Conservation (phyloP, 208 protist genomes). For the Angomonas deanei region DNA sequence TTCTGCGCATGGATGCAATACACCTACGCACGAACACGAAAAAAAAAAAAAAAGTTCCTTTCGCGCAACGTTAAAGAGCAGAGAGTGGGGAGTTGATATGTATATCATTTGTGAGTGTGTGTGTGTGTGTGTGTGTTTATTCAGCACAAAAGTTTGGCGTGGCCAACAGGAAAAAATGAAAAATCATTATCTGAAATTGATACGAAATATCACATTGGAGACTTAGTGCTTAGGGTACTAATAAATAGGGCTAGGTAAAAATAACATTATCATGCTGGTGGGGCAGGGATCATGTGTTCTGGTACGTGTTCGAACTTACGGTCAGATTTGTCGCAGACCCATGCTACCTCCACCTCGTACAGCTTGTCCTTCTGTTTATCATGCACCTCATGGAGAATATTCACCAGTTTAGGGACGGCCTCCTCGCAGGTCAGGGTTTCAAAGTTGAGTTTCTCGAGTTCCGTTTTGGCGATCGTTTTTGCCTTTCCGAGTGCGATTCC, state of each 20-base stretch:
- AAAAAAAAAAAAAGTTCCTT: constrained; percentile 8
- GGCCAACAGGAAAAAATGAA: background rate
- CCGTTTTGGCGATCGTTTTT: constrained; percentile 97
- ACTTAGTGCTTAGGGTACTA: background rate
- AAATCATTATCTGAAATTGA: background rate
- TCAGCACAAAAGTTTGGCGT: too few species aligned
- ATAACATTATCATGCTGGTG: constrained; percentile 13
- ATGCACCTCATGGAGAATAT: constrained; percentile 88
- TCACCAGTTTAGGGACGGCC: constrained; percentile 92
- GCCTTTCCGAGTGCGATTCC: constrained; percentile 96
- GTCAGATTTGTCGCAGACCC: constrained; percentile 92
- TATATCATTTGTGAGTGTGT: too few species aligned
- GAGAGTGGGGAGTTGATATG: too few species aligned
- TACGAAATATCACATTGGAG: constrained; percentile 2
- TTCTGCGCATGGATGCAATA: background rate
- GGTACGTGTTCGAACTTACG: constrained; percentile 78
- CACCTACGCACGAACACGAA: constrained; percentile 5
- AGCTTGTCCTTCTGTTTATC: constrained; percentile 93
- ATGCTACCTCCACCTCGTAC: constrained; percentile 97
- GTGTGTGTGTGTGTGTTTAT: too few species aligned
- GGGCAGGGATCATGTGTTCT: constrained; percentile 38
- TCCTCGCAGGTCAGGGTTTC: constrained; percentile 89
- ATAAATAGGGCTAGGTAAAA: constrained; percentile 2
- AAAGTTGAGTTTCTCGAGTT: constrained; percentile 98
- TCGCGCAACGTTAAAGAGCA: background rate